These are phyloP conservation scores for Marasmius oreades DNA, from an alignment of 1,284 basidiomycete genomes.

Conservation along the genomic window DNA sequence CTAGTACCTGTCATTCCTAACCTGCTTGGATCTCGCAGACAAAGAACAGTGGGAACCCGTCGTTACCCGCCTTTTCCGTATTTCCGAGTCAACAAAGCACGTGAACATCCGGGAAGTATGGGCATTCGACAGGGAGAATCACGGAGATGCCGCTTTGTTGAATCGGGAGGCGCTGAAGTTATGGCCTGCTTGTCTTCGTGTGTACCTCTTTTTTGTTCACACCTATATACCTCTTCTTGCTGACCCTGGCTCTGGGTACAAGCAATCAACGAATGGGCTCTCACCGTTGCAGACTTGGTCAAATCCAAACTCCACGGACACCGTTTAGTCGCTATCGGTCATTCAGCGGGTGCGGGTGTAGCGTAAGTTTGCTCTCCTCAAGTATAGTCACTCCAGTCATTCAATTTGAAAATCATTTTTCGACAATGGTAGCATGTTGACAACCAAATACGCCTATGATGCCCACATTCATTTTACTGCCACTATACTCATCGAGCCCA, in stretches of 20 bases:
- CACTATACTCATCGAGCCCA: not conserved
- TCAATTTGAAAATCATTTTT: conserved; percentile 1
- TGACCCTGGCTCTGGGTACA: not conserved
- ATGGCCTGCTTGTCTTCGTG: conserved; percentile 2
- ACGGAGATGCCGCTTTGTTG: conserved; percentile 47
- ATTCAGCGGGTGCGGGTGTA: conserved; percentile 42
- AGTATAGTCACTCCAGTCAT: not conserved
- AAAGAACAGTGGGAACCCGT: conserved; percentile 1
- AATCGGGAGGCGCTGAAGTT: conserved; percentile 33
- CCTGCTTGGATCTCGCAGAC: not conserved
- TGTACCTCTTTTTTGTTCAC: too few species aligned
- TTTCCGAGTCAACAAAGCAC: not conserved
- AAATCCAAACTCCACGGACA: conserved; percentile 33
- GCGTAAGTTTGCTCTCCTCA: conserved; percentile 37
- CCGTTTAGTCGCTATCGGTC: conserved; percentile 37
- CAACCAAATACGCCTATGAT: not conserved
- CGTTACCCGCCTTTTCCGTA: not conserved
- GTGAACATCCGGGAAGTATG: conserved; percentile 43
- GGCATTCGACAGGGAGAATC: conserved; percentile 50
- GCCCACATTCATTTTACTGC: not conserved
- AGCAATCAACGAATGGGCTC: conserved; percentile 31
- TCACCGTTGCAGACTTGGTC: conserved; percentile 34
- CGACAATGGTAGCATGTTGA: not conserved
- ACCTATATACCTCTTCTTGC: not conserved
- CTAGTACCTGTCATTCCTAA: too few species aligned